A percentile compares a stretch with the other conserved stretches of the same genome.
These are phyloP conservation scores for Fusarium nurragi DNA, from an alignment of 2,329 filamentous ascomycete genomes.

Conservation along the genomic window DNA sequence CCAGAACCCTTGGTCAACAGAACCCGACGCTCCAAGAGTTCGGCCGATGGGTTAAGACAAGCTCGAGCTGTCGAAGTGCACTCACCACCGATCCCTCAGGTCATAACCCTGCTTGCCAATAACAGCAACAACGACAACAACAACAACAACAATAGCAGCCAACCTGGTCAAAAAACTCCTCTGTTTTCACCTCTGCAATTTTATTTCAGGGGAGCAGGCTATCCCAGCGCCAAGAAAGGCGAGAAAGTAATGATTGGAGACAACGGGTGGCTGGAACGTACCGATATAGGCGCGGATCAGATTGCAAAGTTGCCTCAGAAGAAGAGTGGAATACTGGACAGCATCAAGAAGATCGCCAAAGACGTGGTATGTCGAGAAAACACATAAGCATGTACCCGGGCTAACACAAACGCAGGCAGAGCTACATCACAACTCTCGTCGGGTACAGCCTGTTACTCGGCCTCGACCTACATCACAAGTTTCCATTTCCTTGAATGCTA, in stretches of 20 bases:
- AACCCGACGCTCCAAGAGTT: constrained; percentile 46
- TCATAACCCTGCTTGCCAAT: constrained; percentile 12
- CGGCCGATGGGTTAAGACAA: constrained; percentile 38
- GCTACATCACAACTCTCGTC: constrained; percentile 48
- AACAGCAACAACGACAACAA: constrained; percentile 11
- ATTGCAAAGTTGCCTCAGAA: constrained; percentile 48
- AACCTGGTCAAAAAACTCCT: constrained; percentile 29
- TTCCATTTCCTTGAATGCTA: constrained; percentile 61
- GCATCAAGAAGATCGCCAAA: constrained; percentile 63
- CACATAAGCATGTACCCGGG: neutral
- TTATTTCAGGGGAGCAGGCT: constrained; percentile 53
- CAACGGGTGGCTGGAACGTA: constrained; percentile 66
- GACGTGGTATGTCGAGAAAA: constrained; percentile 56
- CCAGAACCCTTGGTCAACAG: constrained; percentile 31
- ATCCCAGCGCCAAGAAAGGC: constrained; percentile 52
- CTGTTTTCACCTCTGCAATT: constrained; percentile 56
- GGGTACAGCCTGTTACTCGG: constrained; percentile 46
- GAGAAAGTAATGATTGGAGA: constrained; percentile 64
- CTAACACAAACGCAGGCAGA: constrained; percentile 49
- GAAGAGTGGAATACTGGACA: constrained; percentile 55
- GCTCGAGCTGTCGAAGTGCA: constrained; percentile 14
- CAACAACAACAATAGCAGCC: constrained; percentile 7
- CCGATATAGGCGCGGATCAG: constrained; percentile 39
- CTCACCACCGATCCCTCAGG: constrained; percentile 28
- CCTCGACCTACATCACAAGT: constrained; percentile 47